Conservation (phyloP, 139 green algal genomes). For the Coelastrella sp. region DNA sequence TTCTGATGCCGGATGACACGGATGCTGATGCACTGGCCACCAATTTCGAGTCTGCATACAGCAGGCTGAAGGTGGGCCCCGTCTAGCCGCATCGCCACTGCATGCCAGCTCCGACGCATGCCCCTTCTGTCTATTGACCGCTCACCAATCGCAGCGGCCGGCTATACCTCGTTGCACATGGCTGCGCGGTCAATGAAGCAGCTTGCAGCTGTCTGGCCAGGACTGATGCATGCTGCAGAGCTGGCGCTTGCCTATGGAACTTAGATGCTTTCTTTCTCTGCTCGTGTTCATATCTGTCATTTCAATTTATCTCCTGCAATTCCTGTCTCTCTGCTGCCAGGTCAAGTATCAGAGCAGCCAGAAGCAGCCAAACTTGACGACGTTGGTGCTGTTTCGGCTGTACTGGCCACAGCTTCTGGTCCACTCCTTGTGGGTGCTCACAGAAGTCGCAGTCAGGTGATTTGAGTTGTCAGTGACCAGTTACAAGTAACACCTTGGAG, state of each 20-base stretch:
- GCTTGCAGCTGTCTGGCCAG: too few relatives aligned
- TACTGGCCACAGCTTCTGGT: slow-evolving; percentile 59
- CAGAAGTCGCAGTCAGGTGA: slow-evolving; percentile 70
- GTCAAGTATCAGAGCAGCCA: neutral
- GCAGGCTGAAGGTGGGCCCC: slow-evolving; percentile 46
- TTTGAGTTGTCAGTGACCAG: neutral
- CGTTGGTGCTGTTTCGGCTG: slow-evolving; percentile 60
- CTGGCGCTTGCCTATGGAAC: too few relatives aligned
- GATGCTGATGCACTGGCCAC: slow-evolving; percentile 52
- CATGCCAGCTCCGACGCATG: neutral
- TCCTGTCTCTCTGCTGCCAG: neutral
- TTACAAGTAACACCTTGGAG: too few relatives aligned
- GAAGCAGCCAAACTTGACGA: slow-evolving; percentile 51
- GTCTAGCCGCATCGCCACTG: neutral
- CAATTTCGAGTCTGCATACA: slow-evolving; percentile 67
- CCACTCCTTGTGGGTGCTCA: slow-evolving; percentile 67
- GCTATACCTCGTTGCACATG: too few relatives aligned
- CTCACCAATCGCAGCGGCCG: too few relatives aligned
- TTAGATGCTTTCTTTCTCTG: too few relatives aligned
- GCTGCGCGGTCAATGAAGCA: too few relatives aligned
- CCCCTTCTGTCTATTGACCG: neutral
- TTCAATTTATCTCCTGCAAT: too few relatives aligned
- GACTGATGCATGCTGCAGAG: too few relatives aligned
- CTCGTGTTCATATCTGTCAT: too few relatives aligned
- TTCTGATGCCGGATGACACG: slow-evolving; percentile 48